phyloP scores from a whole-genome alignment of 2,329 filamentous ascomycete genomes.

The Aulographum hederae region DNA sequence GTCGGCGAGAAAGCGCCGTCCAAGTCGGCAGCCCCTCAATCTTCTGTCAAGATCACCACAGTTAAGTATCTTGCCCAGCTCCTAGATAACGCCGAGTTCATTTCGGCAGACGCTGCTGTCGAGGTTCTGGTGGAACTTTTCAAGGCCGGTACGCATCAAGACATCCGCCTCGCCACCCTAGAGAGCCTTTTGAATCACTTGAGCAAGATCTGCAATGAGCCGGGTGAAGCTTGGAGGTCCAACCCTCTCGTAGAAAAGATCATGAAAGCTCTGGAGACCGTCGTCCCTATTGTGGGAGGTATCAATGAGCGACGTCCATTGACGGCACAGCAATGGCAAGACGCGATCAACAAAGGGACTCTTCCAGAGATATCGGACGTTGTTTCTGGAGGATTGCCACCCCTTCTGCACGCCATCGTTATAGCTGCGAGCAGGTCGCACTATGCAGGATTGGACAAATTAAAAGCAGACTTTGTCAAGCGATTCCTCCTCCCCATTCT shows the following conservation, averaged over 20 bases:
- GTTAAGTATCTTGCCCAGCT: conserved; percentile 23
- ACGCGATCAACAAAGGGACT: conserved; percentile 8
- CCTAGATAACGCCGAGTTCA: conserved; percentile 14
- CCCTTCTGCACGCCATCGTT: conserved; percentile 1
- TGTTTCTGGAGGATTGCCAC: conserved; percentile 4
- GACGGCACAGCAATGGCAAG: conserved; percentile 14
- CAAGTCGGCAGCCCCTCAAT: conserved; percentile 3
- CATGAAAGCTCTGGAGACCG: conserved; percentile 10
- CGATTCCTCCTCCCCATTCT: conserved; percentile 8
- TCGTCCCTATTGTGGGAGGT: conserved; percentile 16
- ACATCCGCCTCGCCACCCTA: conserved; percentile 17
- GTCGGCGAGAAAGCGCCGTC: conserved; percentile 2
- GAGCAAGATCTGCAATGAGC: neutral
- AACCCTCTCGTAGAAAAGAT: conserved; percentile 7
- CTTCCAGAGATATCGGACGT: conserved; percentile 10
- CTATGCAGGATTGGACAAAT: neutral
- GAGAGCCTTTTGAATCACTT: conserved; percentile 16
- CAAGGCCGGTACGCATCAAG: conserved; percentile 15
- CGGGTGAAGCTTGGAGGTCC: conserved; percentile 4
- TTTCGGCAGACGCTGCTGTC: conserved; percentile 13
- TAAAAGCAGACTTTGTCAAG: conserved; percentile 4
- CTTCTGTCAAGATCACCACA: conserved; percentile 22
- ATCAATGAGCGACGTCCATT: conserved; percentile 16
- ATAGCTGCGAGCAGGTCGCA: neutral
- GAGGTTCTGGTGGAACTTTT: conserved; percentile 15